Evolutionary conservation across 1,139 yeast genomes (phyloP).

Genomic region (Pichia sp.): DNA sequence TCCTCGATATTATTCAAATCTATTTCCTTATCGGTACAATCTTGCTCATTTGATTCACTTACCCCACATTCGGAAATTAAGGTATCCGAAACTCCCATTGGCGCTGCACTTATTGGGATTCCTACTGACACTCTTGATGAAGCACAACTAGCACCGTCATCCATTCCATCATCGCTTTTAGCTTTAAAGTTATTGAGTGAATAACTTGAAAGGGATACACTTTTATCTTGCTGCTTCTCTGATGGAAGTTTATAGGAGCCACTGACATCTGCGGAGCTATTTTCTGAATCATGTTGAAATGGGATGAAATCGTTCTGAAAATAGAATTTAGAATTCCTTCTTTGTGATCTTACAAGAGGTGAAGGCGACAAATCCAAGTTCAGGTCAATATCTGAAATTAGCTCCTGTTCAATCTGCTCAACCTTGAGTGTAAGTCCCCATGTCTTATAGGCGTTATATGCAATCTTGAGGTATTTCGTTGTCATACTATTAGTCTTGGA

Average conservation of each 20-base stretch:
- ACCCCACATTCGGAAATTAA: background rate
- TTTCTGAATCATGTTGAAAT: conserved; percentile 4
- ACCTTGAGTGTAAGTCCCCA: conserved; percentile 35
- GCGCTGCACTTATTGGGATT: background rate
- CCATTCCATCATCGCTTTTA: background rate
- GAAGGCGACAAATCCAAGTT: conserved; percentile 4
- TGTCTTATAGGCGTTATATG: conserved; percentile 30
- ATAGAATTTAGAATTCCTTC: background rate
- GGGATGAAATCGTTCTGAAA: conserved; percentile 2
- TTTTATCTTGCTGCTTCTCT: background rate
- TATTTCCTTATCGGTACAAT: background rate
- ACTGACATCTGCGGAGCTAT: background rate
- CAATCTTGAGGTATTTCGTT: conserved; percentile 29
- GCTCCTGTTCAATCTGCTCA: conserved; percentile 19
- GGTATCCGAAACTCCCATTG: background rate
- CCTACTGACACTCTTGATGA: background rate
- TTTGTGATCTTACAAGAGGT: background rate
- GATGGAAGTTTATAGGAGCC: background rate
- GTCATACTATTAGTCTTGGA: conserved; percentile 28
- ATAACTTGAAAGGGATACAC: background rate
- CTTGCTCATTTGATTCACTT: background rate
- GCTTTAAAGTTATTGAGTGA: background rate
- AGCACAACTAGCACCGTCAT: background rate
- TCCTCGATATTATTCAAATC: conserved; percentile 4
- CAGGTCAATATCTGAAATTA: conserved; percentile 7